Conservation (phyloP, 768 basidiomycete genomes). For the Mrakia frigida region DNA sequence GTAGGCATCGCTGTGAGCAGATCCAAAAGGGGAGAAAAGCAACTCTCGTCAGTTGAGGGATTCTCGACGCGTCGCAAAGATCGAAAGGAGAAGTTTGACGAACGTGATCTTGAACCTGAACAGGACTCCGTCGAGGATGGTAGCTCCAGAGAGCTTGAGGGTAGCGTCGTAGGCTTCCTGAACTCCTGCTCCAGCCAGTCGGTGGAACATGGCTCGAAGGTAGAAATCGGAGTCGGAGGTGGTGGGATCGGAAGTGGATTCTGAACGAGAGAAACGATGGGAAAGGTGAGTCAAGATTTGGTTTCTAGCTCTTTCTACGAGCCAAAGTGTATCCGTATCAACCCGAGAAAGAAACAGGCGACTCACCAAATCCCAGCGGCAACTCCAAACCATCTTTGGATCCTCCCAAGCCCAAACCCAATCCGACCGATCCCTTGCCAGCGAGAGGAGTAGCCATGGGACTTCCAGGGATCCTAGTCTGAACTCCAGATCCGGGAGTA, state of each 20-base stretch:
- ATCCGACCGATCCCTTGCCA: not conserved
- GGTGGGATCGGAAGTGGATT: not conserved
- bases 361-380: not conserved
- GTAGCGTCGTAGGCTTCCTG: conserved; percentile 27
- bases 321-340: not conserved
- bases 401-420: not conserved
- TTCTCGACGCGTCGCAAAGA: too few species aligned
- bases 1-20: conserved; percentile 6
- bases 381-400: not conserved
- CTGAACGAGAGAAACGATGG: conserved; percentile 4
- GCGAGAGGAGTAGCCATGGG: conserved; percentile 2
- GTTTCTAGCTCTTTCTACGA: too few species aligned
- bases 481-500: not conserved
- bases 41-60: not conserved
- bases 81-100: not conserved
- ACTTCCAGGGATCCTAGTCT: conserved; percentile 1
- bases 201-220: conserved; percentile 25
- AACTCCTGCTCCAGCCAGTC: conserved; percentile 10
- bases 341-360: not conserved
- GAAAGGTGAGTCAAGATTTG: not conserved
- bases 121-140: conserved; percentile 23
- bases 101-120: conserved; percentile 28
- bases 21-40: not conserved
- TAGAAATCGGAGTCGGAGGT: conserved; percentile 29
- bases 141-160: conserved; percentile 20